phyloP scores from a whole-genome alignment of 2,329 filamentous ascomycete genomes.

The Aspergillus pseudoglaucus region DNA sequence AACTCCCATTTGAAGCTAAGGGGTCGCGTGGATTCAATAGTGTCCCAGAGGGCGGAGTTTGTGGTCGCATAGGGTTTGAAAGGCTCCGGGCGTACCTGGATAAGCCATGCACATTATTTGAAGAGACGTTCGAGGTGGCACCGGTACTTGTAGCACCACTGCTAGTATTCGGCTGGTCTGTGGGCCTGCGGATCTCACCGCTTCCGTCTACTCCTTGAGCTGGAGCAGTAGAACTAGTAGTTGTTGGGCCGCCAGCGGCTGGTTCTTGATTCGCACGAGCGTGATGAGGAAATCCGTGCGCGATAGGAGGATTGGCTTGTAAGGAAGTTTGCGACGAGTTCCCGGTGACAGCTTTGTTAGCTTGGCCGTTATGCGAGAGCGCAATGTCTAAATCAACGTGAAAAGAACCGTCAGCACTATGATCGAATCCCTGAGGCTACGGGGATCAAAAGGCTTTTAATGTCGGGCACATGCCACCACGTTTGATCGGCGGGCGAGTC shows the following conservation, averaged over 20 bases:
- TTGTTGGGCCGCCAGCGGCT: constrained; percentile 38
- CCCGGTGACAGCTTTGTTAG: neutral
- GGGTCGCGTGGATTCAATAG: constrained; percentile 29
- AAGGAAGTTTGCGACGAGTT: constrained; percentile 37
- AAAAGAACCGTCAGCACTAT: constrained; percentile 2
- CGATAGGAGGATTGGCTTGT: constrained; percentile 44
- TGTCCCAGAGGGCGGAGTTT: constrained; percentile 35
- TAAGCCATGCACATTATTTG: constrained; percentile 17
- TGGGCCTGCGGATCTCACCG: constrained; percentile 25
- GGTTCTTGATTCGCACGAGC: constrained; percentile 64
- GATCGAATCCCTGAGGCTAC: neutral
- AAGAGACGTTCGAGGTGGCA: constrained; percentile 30
- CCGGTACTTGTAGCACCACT: constrained; percentile 7
- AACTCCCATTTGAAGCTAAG: constrained; percentile 22
- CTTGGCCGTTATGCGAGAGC: constrained; percentile 1
- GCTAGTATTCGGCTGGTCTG: constrained; percentile 20
- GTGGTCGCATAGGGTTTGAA: constrained; percentile 43
- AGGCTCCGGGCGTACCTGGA: constrained; percentile 47
- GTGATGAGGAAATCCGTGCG: constrained; percentile 44
- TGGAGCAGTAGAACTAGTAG: constrained; percentile 23
- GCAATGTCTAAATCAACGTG: constrained; percentile 3
- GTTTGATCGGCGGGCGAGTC: constrained; percentile 15
- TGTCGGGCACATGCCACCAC: neutral
- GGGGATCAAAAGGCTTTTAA: neutral
- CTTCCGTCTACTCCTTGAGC: constrained; percentile 32